Evolutionary conservation across 2,329 filamentous ascomycete species (phyloP).

Genomic region (Xylariaceae sp.): DNA sequence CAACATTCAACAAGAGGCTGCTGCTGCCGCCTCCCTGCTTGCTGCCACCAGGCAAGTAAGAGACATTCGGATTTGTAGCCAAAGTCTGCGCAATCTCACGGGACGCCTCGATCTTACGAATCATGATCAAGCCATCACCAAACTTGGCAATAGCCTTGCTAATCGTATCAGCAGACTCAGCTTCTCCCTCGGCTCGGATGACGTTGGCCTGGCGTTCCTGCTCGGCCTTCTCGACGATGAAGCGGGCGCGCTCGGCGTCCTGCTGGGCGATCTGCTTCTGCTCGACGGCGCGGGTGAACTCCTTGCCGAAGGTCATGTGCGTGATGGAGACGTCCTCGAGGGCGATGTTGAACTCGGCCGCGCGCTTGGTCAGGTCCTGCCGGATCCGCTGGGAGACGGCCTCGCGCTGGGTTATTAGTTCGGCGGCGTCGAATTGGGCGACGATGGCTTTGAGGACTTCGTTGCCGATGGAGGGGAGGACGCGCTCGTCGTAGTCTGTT

Average conservation of each 20-base stretch:
- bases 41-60: constrained; percentile 77
- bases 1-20: constrained; percentile 50
- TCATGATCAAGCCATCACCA: constrained; percentile 91
- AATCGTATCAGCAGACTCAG: constrained; percentile 94
- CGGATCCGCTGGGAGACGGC: constrained; percentile 94
- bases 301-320: constrained; percentile 99
- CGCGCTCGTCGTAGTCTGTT: constrained; percentile 96
- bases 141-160: constrained; percentile 88
- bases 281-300: constrained; percentile 98
- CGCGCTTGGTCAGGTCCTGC: constrained; percentile 84
- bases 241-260: constrained; percentile 92
- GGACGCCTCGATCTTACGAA: constrained; percentile 94
- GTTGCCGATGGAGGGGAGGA: constrained; percentile 97
- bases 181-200: constrained; percentile 96
- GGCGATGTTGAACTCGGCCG: constrained; percentile 96
- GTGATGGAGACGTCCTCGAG: constrained; percentile 99
- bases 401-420: constrained; percentile 98
- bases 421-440: constrained; percentile 96
- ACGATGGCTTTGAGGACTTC: constrained; percentile 99
- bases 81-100: constrained; percentile 92
- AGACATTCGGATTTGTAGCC: constrained; percentile 88
- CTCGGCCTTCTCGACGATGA: constrained; percentile 98
- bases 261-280: constrained; percentile 99
- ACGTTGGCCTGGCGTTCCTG: constrained; percentile 98
- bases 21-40: constrained; percentile 55